Base-by-base conservation (phyloP, 345 rosid genomes). In the Aquilaria sinensis region DNA sequence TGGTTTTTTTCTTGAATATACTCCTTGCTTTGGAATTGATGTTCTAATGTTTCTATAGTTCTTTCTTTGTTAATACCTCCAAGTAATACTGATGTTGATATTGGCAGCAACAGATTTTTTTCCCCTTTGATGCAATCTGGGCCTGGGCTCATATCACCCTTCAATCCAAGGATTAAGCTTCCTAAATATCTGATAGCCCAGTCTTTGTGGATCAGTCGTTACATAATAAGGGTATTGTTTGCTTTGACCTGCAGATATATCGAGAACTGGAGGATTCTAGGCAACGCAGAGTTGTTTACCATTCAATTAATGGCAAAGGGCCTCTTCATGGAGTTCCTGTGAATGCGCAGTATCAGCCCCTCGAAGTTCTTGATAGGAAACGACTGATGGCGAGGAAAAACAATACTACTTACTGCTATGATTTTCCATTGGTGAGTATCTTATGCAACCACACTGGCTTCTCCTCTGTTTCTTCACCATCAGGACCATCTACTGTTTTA, bases 361-460 rank as follows among this genome's bases (percentile, higher is more conserved):
- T 95, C 71, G 86, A 77, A 74, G 75, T 74, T 76, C 81, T 95
- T 56, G 96, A 89, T 72, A 78, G 82, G 62, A 83, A 89, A 78
- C 97, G 99, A 53, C 79, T 95, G 60, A 30, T 75, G 6, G 97
- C 99, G 60, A 88, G 99, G 83, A 83, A 69, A 67, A 89, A 77
- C 70, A 84, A 67, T 77, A 89, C 99, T 53, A 95, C 99, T 47
- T 91, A 95, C 66, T 95, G 99, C 87, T 84, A 95, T 65, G 99
- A 95, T 76, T 95, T 95, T 67, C 99, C 97, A 45, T 69, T 91
- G 88, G 97, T 95, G 53, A 76, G 97, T 70, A 62, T 45, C 64
- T 10, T 46, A 71, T 59, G 16, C 47, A 57, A 49, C 31, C 31
- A 51, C 56, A 29, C 60, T 56, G n/a, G 31, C 54, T 64, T 61